phyloP scores from a whole-genome alignment of 805 yeast species.

The Kazachstania africana region DNA sequence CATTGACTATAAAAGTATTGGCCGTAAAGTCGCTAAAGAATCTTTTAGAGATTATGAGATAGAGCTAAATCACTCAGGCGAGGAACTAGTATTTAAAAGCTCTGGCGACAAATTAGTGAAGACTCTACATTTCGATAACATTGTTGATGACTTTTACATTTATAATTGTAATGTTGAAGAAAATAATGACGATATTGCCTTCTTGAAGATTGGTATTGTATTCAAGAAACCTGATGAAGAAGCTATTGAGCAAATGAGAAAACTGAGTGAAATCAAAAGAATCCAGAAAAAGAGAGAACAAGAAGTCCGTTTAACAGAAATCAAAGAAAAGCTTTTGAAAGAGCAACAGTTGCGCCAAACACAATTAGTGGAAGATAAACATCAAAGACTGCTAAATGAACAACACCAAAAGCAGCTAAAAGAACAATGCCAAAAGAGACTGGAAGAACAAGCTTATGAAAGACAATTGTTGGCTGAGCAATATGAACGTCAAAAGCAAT shows the following conservation, averaged over 20 bases:
- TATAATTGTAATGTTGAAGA: conserved; percentile 15
- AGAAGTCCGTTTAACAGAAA: conserved; percentile 1
- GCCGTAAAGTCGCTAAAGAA: conserved; percentile 15
- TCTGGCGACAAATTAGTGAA: conserved; percentile 11
- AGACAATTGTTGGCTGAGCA: no score
- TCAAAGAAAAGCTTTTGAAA: not conserved
- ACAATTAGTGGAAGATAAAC: not conserved
- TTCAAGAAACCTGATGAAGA: no score
- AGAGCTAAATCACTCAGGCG: conserved; percentile 19
- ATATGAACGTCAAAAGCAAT: no score
- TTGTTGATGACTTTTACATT: conserved; percentile 16
- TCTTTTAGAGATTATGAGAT: conserved; percentile 19
- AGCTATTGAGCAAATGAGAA: not conserved
- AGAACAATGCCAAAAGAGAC: conserved; percentile 1
- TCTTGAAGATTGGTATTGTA: conserved; percentile 7
- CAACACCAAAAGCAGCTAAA: conserved; percentile 2
- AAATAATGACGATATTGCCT: conserved; percentile 6
- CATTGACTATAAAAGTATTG: conserved; percentile 12
- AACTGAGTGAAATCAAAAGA: not conserved
- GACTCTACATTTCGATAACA: conserved; percentile 11
- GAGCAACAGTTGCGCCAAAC: not conserved
- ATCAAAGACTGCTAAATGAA: conserved; percentile 1
- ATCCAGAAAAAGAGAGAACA: not conserved
- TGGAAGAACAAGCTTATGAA: no score
- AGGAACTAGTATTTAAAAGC: conserved; percentile 13